A percentile compares a stretch with the other conserved stretches of the same genome.
Conservation (phyloP, 805 yeast genomes). For the Wickerhamomyces silvicola region DNA sequence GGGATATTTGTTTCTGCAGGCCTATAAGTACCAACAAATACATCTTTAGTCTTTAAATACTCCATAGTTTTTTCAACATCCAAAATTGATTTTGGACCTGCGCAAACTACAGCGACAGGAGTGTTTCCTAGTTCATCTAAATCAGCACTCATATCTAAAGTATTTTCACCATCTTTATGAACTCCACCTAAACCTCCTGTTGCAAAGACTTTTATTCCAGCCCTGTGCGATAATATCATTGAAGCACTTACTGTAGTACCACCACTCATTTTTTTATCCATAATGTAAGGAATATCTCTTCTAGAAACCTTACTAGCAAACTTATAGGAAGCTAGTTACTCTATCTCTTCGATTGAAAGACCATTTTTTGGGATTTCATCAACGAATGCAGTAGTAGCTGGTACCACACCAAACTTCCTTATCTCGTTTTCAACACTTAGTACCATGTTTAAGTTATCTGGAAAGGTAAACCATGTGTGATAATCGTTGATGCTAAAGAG, state of each 20-base stretch:
- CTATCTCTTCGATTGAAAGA: constrained; percentile 39
- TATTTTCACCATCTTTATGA: constrained; percentile 65
- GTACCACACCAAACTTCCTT: constrained; percentile 59
- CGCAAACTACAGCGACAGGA: constrained; percentile 84
- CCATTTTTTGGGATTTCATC: constrained; percentile 73
- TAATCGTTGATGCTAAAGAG: constrained; percentile 79
- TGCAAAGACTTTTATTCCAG: constrained; percentile 80
- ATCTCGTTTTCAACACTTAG: constrained; percentile 53
- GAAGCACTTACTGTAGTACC: constrained; percentile 91
- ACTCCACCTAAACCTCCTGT: constrained; percentile 95
- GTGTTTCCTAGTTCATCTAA: constrained; percentile 78
- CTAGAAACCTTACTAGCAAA: constrained; percentile 61
- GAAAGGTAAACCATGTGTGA: constrained; percentile 88
- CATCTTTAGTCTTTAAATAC: constrained; percentile 86
- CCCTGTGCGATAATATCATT: constrained; percentile 69
- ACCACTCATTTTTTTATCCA: constrained; percentile 60
- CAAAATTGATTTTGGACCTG: constrained; percentile 84
- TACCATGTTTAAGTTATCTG: constrained; percentile 72
- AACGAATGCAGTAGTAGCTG: constrained; percentile 81
- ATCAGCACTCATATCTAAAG: constrained; percentile 84
- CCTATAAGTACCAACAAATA: constrained; percentile 67
- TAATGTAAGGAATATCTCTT: constrained; percentile 68
- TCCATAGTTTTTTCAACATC: constrained; percentile 81
- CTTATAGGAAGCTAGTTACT: constrained; percentile 31
- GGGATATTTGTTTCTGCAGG: constrained; percentile 54